Evolutionary conservation across 2,329 filamentous ascomycete species (phyloP).

Genomic region (Zelopaecilomyces penicillatus): DNA sequence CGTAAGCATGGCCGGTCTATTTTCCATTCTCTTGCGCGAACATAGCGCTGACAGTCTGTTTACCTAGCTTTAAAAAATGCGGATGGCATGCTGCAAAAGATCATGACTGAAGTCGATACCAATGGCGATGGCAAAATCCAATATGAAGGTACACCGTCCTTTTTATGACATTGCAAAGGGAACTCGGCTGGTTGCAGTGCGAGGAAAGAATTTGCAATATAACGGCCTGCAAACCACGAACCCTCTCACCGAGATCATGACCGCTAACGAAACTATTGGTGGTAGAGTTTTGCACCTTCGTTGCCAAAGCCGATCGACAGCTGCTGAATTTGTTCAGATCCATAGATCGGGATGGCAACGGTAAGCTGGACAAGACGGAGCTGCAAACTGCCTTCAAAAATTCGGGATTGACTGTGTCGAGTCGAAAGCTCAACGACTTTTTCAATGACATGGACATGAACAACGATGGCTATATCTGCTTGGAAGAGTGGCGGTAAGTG

Average conservation of each 20-base stretch:
- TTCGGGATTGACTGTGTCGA: slow-evolving; percentile 71
- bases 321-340: slow-evolving; percentile 72
- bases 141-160: slow-evolving; percentile 61
- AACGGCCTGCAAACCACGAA: too few species aligned
- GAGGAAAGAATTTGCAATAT: neutral
- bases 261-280: slow-evolving; percentile 1
- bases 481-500: slow-evolving; percentile 92
- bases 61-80: slow-evolving; percentile 73
- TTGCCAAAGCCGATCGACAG: slow-evolving; percentile 78
- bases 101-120: slow-evolving; percentile 75
- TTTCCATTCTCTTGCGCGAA: neutral
- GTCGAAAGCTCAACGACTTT: slow-evolving; percentile 70
- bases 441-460: slow-evolving; percentile 87
- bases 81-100: slow-evolving; percentile 70
- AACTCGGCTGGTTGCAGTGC: neutral
- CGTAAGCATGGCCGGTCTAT: slow-evolving; percentile 44
- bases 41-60: slow-evolving; percentile 15
- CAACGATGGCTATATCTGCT: slow-evolving; percentile 78
- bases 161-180: too few species aligned
- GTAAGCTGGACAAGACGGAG: slow-evolving; percentile 79
- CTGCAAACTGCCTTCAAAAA: slow-evolving; percentile 68
- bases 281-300: slow-evolving; percentile 83
- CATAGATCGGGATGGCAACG: slow-evolving; percentile 81
- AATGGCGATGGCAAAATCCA: slow-evolving; percentile 85
- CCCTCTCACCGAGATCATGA: neutral